A percentile compares a stretch with the other conserved stretches of the same genome.
Conservation (phyloP, 2,329 filamentous ascomycete species). For the Hypoxylon sp. region DNA sequence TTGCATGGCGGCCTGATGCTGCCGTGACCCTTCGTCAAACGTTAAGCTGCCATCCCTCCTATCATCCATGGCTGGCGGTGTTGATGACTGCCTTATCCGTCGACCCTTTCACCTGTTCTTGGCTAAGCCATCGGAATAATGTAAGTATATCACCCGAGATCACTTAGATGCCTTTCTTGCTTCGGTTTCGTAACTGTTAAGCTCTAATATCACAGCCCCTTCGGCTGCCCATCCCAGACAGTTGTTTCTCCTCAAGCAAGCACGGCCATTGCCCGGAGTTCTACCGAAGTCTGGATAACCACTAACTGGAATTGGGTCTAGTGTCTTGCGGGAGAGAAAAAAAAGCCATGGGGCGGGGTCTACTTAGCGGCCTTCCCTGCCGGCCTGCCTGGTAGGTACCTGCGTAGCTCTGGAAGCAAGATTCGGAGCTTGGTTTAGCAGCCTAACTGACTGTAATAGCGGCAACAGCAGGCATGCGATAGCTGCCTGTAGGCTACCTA, state of each 20-base stretch:
- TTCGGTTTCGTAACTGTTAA: slow-evolving; percentile 1
- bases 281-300: slow-evolving; percentile 26
- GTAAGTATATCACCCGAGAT: slow-evolving; percentile 14
- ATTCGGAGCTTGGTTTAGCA: slow-evolving; percentile 10
- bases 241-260: slow-evolving; percentile 40
- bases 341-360: slow-evolving; percentile 26
- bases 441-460: slow-evolving; percentile 18
- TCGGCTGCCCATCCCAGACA: slow-evolving; percentile 33
- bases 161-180: slow-evolving; percentile 2
- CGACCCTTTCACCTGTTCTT: background rate
- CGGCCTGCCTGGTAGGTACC: too few species aligned
- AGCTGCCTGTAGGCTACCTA: slow-evolving; percentile 1
- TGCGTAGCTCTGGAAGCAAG: slow-evolving; percentile 17
- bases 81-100: slow-evolving; percentile 8
- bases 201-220: slow-evolving; percentile 26
- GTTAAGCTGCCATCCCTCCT: slow-evolving; percentile 32
- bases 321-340: slow-evolving; percentile 10
- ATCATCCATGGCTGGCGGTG: slow-evolving; percentile 17
- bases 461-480: slow-evolving; percentile 3
- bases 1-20: slow-evolving; percentile 26
- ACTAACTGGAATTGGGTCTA: slow-evolving; percentile 39
- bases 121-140: slow-evolving; percentile 2
- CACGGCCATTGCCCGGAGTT: slow-evolving; percentile 41
- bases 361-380: slow-evolving; percentile 7
- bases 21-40: slow-evolving; percentile 30